Conservation (phyloP, 2,329 filamentous ascomycete species). For the Colletotrichum gigasporum region DNA sequence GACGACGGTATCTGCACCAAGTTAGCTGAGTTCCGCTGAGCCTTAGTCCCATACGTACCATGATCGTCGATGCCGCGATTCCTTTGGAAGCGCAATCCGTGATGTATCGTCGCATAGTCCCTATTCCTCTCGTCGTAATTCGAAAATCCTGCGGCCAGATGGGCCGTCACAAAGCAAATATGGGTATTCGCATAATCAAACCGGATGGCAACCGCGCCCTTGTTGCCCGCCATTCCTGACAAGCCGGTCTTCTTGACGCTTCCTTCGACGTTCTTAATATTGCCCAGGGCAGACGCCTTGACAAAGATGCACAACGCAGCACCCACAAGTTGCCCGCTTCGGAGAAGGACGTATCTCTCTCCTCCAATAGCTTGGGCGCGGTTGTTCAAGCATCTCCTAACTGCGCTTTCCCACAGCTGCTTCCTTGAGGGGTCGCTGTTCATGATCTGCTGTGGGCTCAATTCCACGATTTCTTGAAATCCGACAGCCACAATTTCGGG, state of each 20-base stretch:
- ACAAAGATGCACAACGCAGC: constrained; percentile 94
- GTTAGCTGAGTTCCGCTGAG: not conserved
- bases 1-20: constrained; percentile 72
- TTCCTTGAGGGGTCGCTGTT: constrained; percentile 91
- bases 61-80: constrained; percentile 94
- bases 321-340: constrained; percentile 94
- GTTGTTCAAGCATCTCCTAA: constrained; percentile 79
- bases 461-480: constrained; percentile 98
- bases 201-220: constrained; percentile 94
- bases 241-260: constrained; percentile 93
- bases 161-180: constrained; percentile 94
- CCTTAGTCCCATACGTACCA: constrained; percentile 54
- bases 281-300: constrained; percentile 76
- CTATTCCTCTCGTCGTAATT: constrained; percentile 97
- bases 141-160: constrained; percentile 93
- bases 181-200: constrained; percentile 94
- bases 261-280: constrained; percentile 97
- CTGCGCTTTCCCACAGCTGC: constrained; percentile 85
- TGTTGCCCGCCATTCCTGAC: constrained; percentile 97
- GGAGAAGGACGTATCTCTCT: constrained; percentile 86
- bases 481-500: constrained; percentile 91
- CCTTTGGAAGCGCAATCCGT: constrained; percentile 88
- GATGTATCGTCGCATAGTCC: constrained; percentile 89
- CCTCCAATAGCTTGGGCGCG: constrained; percentile 71
- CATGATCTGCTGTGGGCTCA: constrained; percentile 99